Base-by-base conservation (phyloP, 768 basidiomycete species). In the Candolleomyces efflorescens region DNA sequence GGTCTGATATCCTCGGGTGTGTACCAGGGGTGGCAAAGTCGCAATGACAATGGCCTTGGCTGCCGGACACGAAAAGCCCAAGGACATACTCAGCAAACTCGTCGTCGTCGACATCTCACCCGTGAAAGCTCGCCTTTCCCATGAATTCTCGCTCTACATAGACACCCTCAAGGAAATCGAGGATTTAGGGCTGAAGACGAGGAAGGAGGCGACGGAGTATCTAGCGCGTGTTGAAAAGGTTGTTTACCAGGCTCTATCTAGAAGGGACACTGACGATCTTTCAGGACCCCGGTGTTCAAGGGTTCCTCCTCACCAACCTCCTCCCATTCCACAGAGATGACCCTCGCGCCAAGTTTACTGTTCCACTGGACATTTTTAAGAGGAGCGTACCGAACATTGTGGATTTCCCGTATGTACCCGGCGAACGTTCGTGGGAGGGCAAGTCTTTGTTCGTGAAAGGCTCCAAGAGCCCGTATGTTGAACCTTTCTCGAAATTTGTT, bases 21-120 rank as follows among this genome's bases (percentile, higher is more conserved):
- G n/a, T n/a, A n/a, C n/a, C n/a, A 93, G 90, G 91, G 93, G 93
- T 58, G 93, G 92, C 22, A 95, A 93, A 68, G 87, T 83, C 2
- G 89, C 88, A 0, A 90, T 91, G 88, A 65, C 85, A 1, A 73
- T 87, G 20, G 89, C 89, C 0, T 77, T 86, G 17, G 77, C 69
- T 45, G 60, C 61, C n/a, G 62, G 68, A 37, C 63, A 73, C 58
- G 69, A 78, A 5, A 68, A 75, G 4, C 77, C 79, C 0, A 37
- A 67, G 3, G 65, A 73, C 36, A 64, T 80, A 3, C 70, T 90
- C 9, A 70, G 77, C 13, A 72, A 83, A 39, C 79, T 92, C 18
- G 83, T 94, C 58, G 81, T 91, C 7, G 90, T 83, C 18, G 94
- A 97, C 71, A 92, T 96, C 58, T 80, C 91, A 0, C 94, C 94